Conservation (phyloP, 139 green algal species). For the Penium margaritaceum region DNA sequence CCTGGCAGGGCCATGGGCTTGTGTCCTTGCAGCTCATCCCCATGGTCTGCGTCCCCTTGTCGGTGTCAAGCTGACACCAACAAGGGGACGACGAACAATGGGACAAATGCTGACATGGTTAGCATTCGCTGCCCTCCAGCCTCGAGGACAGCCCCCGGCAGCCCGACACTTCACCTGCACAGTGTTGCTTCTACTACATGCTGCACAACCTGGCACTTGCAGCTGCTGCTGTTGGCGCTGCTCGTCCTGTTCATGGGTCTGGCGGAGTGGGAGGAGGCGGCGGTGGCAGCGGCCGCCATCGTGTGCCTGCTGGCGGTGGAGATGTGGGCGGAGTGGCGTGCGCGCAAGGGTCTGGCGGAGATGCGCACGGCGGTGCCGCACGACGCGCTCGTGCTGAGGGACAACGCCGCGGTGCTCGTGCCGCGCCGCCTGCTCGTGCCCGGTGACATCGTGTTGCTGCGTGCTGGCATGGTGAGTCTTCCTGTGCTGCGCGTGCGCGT, state of each 20-base stretch:
- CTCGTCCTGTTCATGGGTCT: neutral
- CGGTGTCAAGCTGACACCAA: too few species aligned
- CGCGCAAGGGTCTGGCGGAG: neutral
- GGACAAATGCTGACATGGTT: too few species aligned
- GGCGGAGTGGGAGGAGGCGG: neutral
- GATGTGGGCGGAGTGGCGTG: constrained; percentile 3
- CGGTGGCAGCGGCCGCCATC: neutral
- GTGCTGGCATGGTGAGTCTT: constrained; percentile 2
- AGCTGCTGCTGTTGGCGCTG: neutral
- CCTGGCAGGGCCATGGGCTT: too few species aligned
- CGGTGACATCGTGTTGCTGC: neutral
- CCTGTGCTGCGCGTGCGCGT: too few species aligned
- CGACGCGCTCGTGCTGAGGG: neutral
- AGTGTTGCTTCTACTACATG: too few species aligned
- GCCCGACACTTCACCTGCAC: too few species aligned
- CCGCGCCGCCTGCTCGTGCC: neutral
- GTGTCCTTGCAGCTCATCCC: too few species aligned
- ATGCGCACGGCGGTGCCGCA: neutral
- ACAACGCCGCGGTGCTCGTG: neutral
- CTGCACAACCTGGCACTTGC: too few species aligned
- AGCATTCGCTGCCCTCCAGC: too few species aligned
- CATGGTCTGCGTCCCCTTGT: too few species aligned
- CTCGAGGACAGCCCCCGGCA: too few species aligned
- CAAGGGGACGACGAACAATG: too few species aligned
- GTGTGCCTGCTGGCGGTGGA: neutral